These are phyloP conservation scores for Starmerella powellii DNA, from an alignment of 805 yeast species.

Conservation along the genomic window DNA sequence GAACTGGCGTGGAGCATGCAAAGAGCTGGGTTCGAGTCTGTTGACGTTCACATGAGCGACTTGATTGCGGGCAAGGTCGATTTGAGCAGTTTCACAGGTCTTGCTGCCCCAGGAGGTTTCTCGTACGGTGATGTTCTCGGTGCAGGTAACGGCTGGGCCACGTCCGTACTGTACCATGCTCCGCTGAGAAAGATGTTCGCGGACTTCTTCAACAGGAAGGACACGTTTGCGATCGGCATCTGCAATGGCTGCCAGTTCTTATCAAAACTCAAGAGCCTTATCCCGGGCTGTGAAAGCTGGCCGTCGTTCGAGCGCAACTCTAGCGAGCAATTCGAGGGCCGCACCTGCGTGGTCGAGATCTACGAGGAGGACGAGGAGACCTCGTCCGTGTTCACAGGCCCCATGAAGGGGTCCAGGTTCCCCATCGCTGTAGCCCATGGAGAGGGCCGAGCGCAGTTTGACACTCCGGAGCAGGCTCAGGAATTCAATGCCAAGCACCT, in stretches of 20 bases:
- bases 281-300: conserved; percentile 94
- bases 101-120: conserved; percentile 98
- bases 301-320: conserved; percentile 84
- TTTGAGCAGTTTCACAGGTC: conserved; percentile 64
- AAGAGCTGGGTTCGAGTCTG: conserved; percentile 86
- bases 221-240: conserved; percentile 95
- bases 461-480: conserved; percentile 34
- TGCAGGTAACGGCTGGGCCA: conserved; percentile 99
- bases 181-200: conserved; percentile 63
- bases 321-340: conserved; percentile 93
- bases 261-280: conserved; percentile 68
- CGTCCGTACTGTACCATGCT: conserved; percentile 78
- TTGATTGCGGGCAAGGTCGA: conserved; percentile 59
- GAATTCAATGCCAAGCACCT: conserved; percentile 39
- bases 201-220: conserved; percentile 72
- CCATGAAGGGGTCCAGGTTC: conserved; percentile 84
- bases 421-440: conserved; percentile 99
- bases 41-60: conserved; percentile 96
- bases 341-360: conserved; percentile 80
- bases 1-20: conserved; percentile 97
- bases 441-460: conserved; percentile 83
- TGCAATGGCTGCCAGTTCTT: conserved; percentile 98
- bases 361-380: conserved; percentile 30
- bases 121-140: conserved; percentile 98
- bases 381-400: conserved; percentile 58